A percentile compares a stretch with the other conserved stretches of the same genome.
phyloP scores from a whole-genome alignment of 345 rosid species.

The Rhizophora mangle region DNA sequence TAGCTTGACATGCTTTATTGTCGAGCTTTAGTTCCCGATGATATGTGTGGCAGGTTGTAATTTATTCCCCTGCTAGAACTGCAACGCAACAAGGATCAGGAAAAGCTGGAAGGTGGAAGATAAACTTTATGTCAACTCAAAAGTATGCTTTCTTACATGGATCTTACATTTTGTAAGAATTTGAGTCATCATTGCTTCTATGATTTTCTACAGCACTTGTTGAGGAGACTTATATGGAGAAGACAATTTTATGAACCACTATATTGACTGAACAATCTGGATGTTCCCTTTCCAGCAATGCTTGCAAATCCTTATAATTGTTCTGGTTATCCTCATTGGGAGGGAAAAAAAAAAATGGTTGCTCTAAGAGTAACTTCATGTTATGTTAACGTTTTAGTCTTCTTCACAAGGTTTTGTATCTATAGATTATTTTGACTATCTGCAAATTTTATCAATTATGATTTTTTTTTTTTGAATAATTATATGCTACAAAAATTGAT shows the following conservation, averaged over 20 bases:
- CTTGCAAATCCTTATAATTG: neutral
- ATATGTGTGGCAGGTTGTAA: slow-evolving; percentile 57
- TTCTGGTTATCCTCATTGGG: no score
- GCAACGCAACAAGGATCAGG: slow-evolving; percentile 98
- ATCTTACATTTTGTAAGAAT: neutral
- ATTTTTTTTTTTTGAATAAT: no score
- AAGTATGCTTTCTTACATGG: slow-evolving; percentile 44
- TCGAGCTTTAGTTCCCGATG: neutral
- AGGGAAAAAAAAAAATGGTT: no score
- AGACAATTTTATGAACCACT: neutral
- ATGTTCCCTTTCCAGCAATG: neutral
- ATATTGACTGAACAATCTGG: neutral
- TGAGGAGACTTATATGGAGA: neutral
- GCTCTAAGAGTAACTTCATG: no score
- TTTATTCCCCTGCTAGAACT: slow-evolving; percentile 91
- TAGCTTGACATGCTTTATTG: neutral
- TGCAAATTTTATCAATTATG: no score
- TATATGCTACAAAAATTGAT: no score
- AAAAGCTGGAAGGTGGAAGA: slow-evolving; percentile 87
- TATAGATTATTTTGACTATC: no score
- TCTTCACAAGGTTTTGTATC: no score
- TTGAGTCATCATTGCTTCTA: neutral
- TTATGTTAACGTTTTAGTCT: no score
- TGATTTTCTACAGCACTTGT: neutral
- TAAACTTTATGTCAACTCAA: slow-evolving; percentile 84